Percentiles rank a stretch among this genome's conserved stretches.
phyloP scores from a whole-genome alignment of 1,284 basidiomycete genomes.

The Cystobasidium sp. region DNA sequence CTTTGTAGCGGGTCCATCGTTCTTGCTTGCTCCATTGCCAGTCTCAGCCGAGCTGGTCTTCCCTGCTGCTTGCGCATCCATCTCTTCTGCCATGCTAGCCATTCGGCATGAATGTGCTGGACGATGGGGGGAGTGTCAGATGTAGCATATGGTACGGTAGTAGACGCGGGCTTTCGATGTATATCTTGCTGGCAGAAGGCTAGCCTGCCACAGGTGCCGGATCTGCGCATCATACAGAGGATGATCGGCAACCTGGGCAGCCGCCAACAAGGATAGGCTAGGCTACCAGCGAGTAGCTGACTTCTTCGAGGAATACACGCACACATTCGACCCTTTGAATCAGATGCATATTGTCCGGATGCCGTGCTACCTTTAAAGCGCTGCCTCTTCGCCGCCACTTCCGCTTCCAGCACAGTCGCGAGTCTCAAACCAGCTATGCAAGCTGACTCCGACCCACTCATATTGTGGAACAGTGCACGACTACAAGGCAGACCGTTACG shows the following conservation, averaged over 20 bases:
- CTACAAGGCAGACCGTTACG: too few relatives aligned
- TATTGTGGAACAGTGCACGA: not conserved
- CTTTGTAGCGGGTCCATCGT: not conserved
- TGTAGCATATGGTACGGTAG: slow-evolving; percentile 1
- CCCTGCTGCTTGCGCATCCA: not conserved
- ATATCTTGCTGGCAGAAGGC: too few relatives aligned
- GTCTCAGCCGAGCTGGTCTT: not conserved
- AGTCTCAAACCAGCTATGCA: not conserved
- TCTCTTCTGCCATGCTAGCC: not conserved
- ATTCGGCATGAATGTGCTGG: slow-evolving; percentile 1
- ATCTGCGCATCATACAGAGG: too few relatives aligned
- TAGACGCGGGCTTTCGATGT: not conserved
- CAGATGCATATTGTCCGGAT: too few relatives aligned
- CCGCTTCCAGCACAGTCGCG: not conserved
- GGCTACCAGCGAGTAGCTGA: too few relatives aligned
- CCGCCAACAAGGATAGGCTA: too few relatives aligned
- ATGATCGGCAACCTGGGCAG: too few relatives aligned
- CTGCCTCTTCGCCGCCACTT: not conserved
- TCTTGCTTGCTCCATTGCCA: not conserved
- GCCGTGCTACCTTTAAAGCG: too few relatives aligned
- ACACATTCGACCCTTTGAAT: too few relatives aligned
- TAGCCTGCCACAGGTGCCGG: too few relatives aligned
- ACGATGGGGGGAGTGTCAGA: not conserved
- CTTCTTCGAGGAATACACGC: too few relatives aligned
- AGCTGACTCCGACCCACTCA: not conserved